Evolutionary conservation across 2,329 filamentous ascomycete genomes (phyloP).

Genomic region (Sarocladium oryzae): DNA sequence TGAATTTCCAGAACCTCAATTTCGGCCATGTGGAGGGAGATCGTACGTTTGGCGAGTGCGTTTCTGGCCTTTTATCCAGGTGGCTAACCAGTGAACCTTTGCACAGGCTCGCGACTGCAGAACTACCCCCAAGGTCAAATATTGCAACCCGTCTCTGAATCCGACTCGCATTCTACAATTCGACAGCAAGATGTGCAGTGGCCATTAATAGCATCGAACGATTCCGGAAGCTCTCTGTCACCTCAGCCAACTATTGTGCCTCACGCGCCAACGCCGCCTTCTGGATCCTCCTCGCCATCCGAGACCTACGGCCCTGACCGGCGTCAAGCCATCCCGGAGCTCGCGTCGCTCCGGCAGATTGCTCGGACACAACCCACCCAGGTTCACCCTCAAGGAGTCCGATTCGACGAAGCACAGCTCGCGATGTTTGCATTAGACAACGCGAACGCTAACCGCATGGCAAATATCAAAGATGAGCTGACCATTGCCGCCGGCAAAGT

Average conservation of each 20-base stretch:
- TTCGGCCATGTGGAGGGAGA: conserved; percentile 30
- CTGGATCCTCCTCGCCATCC: conserved; percentile 22
- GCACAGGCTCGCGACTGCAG: background rate
- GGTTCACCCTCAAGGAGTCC: conserved; percentile 19
- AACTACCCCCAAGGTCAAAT: background rate
- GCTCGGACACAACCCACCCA: conserved; percentile 9
- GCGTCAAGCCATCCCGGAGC: conserved; percentile 16
- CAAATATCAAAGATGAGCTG: conserved; percentile 44
- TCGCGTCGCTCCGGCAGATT: conserved; percentile 8
- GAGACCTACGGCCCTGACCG: conserved; percentile 40
- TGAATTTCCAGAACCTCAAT: conserved; percentile 32
- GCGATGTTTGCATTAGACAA: conserved; percentile 31
- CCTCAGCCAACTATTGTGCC: conserved; percentile 28
- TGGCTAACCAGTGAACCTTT: background rate
- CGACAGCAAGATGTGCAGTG: background rate
- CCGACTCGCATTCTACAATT: conserved; percentile 9
- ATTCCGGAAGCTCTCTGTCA: conserved; percentile 21
- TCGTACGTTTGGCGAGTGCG: conserved; percentile 23
- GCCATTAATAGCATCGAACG: conserved; percentile 5
- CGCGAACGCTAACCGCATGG: conserved; percentile 24
- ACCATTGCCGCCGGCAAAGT: conserved; percentile 44
- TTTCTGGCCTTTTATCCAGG: background rate
- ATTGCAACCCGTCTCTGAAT: conserved; percentile 5
- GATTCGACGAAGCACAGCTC: conserved; percentile 33
- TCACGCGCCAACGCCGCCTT: conserved; percentile 30